Conservation (phyloP, 495 filamentous ascomycete species). For the Penicillium soppii region DNA sequence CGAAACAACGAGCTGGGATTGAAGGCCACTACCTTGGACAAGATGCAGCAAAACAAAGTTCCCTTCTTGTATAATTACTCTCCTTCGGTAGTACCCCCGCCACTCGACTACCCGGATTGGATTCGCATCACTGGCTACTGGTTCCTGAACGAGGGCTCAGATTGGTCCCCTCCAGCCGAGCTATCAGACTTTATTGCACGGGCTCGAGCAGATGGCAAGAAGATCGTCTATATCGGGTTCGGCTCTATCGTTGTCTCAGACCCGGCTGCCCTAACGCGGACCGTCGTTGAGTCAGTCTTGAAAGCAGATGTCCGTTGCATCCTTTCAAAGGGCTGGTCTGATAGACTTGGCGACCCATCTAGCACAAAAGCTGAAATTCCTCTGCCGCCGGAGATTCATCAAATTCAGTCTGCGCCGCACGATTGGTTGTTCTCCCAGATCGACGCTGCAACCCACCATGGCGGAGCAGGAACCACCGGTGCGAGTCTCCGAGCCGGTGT, state of each 20-base stretch:
- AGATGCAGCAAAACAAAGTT: conserved; percentile 92
- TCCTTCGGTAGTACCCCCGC: conserved; percentile 85
- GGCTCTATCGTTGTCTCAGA: conserved; percentile 95
- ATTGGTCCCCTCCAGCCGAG: conserved; percentile 73
- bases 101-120: conserved; percentile 96
- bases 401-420: conserved; percentile 89
- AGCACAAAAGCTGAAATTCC: conserved; percentile 62
- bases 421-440: conserved; percentile 96
- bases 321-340: conserved; percentile 98
- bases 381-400: conserved; percentile 77
- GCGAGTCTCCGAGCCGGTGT: conserved; percentile 89
- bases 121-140: conserved; percentile 96
- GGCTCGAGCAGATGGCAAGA: conserved; percentile 79
- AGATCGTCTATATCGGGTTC: conserved; percentile 95
- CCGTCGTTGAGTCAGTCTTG: conserved; percentile 83
- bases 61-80: conserved; percentile 98
- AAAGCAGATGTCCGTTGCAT: conserved; percentile 96
- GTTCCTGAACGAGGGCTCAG: conserved; percentile 83
- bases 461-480: conserved; percentile 92
- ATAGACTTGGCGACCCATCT: conserved; percentile 66
- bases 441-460: conserved; percentile 92
- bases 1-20: conserved; percentile 75
- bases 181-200: conserved; percentile 76
- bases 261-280: conserved; percentile 79
- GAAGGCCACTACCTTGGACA: conserved; percentile 79